phyloP scores from a whole-genome alignment of 2,329 filamentous ascomycete genomes.

The Lizonia empirigonia region DNA sequence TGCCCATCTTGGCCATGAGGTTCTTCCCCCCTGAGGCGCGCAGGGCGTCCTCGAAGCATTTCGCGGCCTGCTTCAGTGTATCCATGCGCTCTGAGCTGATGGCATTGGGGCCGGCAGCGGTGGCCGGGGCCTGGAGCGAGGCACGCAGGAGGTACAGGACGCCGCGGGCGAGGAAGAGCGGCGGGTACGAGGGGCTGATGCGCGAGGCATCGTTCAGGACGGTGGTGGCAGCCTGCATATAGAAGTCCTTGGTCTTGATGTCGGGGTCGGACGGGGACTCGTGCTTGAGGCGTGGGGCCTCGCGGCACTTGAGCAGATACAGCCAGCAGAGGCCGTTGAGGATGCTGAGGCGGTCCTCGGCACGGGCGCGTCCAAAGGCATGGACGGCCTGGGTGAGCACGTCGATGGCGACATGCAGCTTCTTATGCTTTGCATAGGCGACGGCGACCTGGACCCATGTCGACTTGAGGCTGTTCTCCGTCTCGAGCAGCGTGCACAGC shows the following conservation, averaged over 20 bases:
- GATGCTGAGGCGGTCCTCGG: slow-evolving; percentile 84
- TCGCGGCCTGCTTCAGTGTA: slow-evolving; percentile 80
- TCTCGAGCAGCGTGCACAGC: slow-evolving; percentile 92
- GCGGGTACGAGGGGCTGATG: slow-evolving; percentile 89
- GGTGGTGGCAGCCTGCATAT: slow-evolving; percentile 85
- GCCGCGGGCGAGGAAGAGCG: slow-evolving; percentile 87
- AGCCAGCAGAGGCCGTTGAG: slow-evolving; percentile 88
- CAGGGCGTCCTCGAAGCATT: slow-evolving; percentile 93
- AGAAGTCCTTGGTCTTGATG: slow-evolving; percentile 89
- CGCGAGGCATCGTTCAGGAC: slow-evolving; percentile 94
- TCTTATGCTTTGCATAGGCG: slow-evolving; percentile 94
- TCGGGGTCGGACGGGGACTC: slow-evolving; percentile 58
- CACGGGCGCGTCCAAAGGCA: slow-evolving; percentile 70
- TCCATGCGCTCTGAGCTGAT: slow-evolving; percentile 76
- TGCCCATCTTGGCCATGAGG: slow-evolving; percentile 89
- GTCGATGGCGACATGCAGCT: slow-evolving; percentile 81
- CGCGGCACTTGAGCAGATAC: slow-evolving; percentile 85
- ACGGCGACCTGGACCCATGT: slow-evolving; percentile 99
- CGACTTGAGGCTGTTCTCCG: slow-evolving; percentile 85
- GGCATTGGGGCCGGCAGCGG: slow-evolving; percentile 65
- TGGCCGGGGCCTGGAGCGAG: slow-evolving; percentile 78
- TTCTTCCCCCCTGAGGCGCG: slow-evolving; percentile 84
- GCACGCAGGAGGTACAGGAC: slow-evolving; percentile 87
- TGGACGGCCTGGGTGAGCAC: slow-evolving; percentile 74
- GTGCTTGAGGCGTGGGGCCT: slow-evolving; percentile 70